Conservation (phyloP, 768 basidiomycete species). For the Tricholoma hemisulphureum region DNA sequence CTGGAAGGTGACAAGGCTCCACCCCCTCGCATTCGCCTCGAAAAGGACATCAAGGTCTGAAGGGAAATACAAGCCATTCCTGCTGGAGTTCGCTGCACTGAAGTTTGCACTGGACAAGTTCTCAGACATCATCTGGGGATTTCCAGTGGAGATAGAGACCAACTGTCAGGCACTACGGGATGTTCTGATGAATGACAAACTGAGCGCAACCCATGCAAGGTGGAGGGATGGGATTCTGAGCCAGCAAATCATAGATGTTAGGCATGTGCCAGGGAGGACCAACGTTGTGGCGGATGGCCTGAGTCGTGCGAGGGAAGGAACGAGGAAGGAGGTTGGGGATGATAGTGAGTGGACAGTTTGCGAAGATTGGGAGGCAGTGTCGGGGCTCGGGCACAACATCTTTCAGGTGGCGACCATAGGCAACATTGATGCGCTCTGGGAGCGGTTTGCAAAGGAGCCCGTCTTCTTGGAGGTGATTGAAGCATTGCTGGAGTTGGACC, state of each 20-base stretch:
- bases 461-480: constrained; percentile 19
- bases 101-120: too few relatives aligned
- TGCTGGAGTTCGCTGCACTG: too few relatives aligned
- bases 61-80: constrained; percentile 28
- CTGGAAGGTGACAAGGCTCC: constrained; percentile 8
- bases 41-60: constrained; percentile 28
- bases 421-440: background rate
- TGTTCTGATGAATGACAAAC: constrained; percentile 21
- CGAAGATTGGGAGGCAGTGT: constrained; percentile 25
- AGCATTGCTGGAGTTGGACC: too few relatives aligned
- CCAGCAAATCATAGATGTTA: constrained; percentile 24
- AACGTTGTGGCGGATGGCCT: constrained; percentile 32
- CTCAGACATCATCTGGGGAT: too few relatives aligned
- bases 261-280: constrained; percentile 19
- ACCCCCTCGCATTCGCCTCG: constrained; percentile 30
- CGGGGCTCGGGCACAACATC: constrained; percentile 19
- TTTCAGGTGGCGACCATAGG: constrained; percentile 2
- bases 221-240: constrained; percentile 32
- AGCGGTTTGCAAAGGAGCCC: constrained; percentile 20
- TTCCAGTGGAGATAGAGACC: too few relatives aligned
- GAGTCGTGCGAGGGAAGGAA: constrained; percentile 20
- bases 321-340: constrained; percentile 17
- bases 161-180: constrained; percentile 30
- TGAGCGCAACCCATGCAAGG: constrained; percentile 26
- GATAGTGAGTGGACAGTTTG: constrained; percentile 30